Conservation (phyloP, 768 basidiomycete genomes). For the Agrocybe pediades region DNA sequence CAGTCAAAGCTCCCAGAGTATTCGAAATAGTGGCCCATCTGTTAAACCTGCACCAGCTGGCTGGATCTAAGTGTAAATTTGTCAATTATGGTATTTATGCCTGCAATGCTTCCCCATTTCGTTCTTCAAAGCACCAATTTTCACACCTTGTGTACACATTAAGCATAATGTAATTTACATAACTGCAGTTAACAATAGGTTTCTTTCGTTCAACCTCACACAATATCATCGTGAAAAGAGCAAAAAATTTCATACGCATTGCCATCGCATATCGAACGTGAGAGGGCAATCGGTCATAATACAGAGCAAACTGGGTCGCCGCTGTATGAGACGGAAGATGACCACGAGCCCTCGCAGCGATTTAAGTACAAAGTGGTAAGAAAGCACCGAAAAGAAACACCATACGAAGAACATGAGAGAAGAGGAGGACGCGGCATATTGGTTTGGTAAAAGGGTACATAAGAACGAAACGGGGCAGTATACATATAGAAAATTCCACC, state of each 20-base stretch:
- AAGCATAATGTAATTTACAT: no score
- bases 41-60: slow-evolving; percentile 24
- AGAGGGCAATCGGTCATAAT: not conserved
- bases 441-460: slow-evolving; percentile 9
- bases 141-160: no score
- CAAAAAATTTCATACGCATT: not conserved
- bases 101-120: not conserved
- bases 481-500: not conserved
- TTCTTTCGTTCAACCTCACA: no score
- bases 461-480: not conserved
- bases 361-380: slow-evolving; percentile 17
- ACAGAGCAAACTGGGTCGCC: not conserved
- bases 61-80: slow-evolving; percentile 26
- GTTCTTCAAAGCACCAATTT: not conserved
- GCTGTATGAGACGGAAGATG: slow-evolving; percentile 9
- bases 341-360: not conserved
- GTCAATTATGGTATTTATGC: not conserved
- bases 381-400: slow-evolving; percentile 21
- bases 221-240: not conserved
- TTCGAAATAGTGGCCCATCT: slow-evolving; percentile 37
- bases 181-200: no score
- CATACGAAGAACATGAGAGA: slow-evolving; percentile 24
- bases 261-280: not conserved
- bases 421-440: slow-evolving; percentile 11
- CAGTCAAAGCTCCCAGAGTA: slow-evolving; percentile 26